Conservation (phyloP, 2,329 filamentous ascomycete genomes). For the Phoma herbarum region DNA sequence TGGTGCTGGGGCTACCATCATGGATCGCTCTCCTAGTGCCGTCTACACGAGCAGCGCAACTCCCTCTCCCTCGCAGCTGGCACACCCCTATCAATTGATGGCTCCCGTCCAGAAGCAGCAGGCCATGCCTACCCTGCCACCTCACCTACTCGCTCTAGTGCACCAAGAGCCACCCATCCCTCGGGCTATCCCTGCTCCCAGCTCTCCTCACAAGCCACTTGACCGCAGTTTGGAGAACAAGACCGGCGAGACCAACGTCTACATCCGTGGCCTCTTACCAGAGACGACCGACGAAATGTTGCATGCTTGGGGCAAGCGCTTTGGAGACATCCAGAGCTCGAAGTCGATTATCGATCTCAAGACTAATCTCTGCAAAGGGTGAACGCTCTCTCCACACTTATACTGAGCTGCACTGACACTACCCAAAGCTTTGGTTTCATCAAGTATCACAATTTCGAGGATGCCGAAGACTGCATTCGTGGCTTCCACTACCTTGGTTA, state of each 20-base stretch:
- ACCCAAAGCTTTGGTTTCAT: slow-evolving; percentile 87
- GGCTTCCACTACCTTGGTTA: slow-evolving; percentile 95
- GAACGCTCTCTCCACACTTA: slow-evolving; percentile 27
- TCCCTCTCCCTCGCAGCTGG: slow-evolving; percentile 59
- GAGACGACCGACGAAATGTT: slow-evolving; percentile 94
- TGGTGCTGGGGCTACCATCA: slow-evolving; percentile 56
- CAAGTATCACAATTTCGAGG: slow-evolving; percentile 85
- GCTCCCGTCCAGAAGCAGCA: slow-evolving; percentile 51
- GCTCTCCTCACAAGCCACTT: slow-evolving; percentile 85
- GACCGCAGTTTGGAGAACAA: slow-evolving; percentile 95
- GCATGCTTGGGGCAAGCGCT: slow-evolving; percentile 81
- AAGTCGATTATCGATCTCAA: slow-evolving; percentile 98
- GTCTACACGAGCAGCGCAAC: slow-evolving; percentile 59
- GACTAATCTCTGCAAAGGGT: slow-evolving; percentile 97
- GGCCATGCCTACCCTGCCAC: slow-evolving; percentile 52
- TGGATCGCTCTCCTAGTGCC: slow-evolving; percentile 60
- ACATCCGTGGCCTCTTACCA: slow-evolving; percentile 94
- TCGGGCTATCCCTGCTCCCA: slow-evolving; percentile 86
- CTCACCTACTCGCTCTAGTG: slow-evolving; percentile 57
- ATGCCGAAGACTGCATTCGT: slow-evolving; percentile 95
- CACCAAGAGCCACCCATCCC: slow-evolving; percentile 84
- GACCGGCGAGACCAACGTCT: slow-evolving; percentile 95
- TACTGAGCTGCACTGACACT: slow-evolving; percentile 16
- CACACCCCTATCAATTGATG: slow-evolving; percentile 55
- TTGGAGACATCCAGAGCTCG: slow-evolving; percentile 93